phyloP scores from a whole-genome alignment of 2,329 filamentous ascomycete genomes.

The Penicillium sp. region DNA sequence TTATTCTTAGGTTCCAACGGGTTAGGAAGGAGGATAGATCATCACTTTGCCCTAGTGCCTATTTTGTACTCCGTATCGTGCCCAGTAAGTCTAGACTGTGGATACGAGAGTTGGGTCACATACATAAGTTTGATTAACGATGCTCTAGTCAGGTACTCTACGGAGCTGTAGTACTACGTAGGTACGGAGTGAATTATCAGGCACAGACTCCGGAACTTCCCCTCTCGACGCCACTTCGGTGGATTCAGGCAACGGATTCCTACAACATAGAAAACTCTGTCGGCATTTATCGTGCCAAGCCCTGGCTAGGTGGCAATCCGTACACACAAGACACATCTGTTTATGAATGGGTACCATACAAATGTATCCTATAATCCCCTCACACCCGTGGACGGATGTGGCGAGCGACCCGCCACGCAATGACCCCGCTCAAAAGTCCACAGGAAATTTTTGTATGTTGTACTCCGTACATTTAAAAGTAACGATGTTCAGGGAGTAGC shows the following conservation, averaged over 20 bases:
- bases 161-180: not conserved
- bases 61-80: not conserved
- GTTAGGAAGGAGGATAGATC: constrained; percentile 2
- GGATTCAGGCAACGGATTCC: not conserved
- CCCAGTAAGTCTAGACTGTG: not conserved
- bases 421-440: not conserved
- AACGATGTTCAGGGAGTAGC: not conserved
- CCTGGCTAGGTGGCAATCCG: not conserved
- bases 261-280: not conserved
- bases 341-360: not conserved
- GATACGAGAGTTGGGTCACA: constrained; percentile 2
- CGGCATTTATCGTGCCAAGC: constrained; percentile 4
- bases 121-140: not conserved
- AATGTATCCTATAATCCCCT: not conserved
- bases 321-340: not conserved
- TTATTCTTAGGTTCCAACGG: not conserved
- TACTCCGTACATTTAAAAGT: not conserved
- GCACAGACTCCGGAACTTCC: not conserved
- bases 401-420: not conserved
- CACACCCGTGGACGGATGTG: not conserved
- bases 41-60: not conserved
- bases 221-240: constrained; percentile 1
- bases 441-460: not conserved
- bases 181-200: not conserved
- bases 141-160: not conserved